These are phyloP conservation scores for Liquidambar formosana DNA, from an alignment of 164 flowering plant species.

Conservation along the genomic window DNA sequence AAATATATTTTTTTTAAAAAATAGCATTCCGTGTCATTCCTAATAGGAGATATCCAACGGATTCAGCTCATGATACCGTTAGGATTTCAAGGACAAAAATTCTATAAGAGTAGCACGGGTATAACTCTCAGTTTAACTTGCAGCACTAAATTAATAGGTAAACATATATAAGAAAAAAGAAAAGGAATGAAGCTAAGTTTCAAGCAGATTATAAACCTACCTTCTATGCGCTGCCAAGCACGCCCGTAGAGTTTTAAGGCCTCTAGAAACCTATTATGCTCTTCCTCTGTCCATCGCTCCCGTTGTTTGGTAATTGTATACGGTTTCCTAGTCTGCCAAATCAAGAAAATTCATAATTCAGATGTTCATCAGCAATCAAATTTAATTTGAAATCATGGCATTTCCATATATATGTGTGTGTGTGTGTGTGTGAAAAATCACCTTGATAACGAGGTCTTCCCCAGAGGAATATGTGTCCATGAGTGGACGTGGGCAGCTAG, in stretches of 20 bases:
- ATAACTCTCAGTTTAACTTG: not conserved
- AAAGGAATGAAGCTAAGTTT: not conserved
- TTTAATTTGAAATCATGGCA: not conserved
- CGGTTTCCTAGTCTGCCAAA: conserved; percentile 81
- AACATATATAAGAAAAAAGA: not conserved
- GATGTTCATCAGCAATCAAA: not conserved
- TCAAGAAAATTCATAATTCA: not conserved
- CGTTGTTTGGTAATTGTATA: conserved; percentile 94
- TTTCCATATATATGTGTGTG: no score
- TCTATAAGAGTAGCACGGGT: not conserved
- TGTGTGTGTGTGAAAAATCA: no score
- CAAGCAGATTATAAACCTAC: conserved; percentile 36
- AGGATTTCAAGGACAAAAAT: not conserved
- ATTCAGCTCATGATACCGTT: not conserved
- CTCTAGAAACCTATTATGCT: conserved; percentile 86
- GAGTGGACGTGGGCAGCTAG: conserved; percentile 22
- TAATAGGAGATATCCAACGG: not conserved
- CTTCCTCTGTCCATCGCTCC: conserved; percentile 97
- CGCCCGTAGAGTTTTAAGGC: conserved; percentile 93
- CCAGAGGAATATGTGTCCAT: conserved; percentile 58
- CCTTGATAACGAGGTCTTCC: conserved; percentile 66
- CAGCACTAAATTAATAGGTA: not conserved
- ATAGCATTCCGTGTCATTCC: conserved; percentile 13
- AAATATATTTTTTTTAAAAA: conserved; percentile 10
- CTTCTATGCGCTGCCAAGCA: conserved; percentile 99